These are phyloP conservation scores for Populus hybrid DNA, from an alignment of 441 rosid genomes.

Conservation along the genomic window DNA sequence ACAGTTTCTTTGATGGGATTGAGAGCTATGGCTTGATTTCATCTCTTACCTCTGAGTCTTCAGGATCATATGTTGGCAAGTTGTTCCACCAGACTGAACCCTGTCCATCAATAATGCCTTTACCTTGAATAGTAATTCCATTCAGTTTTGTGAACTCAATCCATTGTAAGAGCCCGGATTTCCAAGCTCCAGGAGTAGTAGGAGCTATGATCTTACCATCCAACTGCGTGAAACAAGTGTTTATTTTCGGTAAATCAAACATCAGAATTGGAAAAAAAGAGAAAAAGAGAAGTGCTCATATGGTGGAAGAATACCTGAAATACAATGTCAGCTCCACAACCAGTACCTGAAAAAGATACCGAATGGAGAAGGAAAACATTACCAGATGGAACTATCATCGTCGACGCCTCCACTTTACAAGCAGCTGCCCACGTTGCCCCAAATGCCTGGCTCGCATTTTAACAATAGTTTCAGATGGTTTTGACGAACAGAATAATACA, in stretches of 20 bases:
- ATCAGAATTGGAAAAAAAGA: background rate
- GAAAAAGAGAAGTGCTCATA: background rate
- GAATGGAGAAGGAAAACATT: conserved; percentile 61
- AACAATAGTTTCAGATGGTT: background rate
- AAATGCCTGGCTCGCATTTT: conserved; percentile 56
- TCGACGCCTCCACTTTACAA: conserved; percentile 73
- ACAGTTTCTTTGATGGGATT: background rate
- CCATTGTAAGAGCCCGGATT: conserved; percentile 66
- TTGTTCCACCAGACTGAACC: conserved; percentile 94
- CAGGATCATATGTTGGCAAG: conserved; percentile 38
- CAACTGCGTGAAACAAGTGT: conserved; percentile 39
- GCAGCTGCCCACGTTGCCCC: conserved; percentile 74
- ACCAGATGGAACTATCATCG: conserved; percentile 49
- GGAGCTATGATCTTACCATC: conserved; percentile 87
- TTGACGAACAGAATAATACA: background rate
- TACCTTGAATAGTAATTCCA: conserved; percentile 65
- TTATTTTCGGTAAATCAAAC: background rate
- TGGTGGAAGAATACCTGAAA: conserved; percentile 55
- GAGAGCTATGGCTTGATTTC: conserved; percentile 20
- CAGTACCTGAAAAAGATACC: conserved; percentile 71
- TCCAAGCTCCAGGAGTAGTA: conserved; percentile 50
- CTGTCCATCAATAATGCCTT: conserved; percentile 76
- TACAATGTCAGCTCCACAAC: conserved; percentile 63
- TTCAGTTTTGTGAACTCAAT: conserved; percentile 64
- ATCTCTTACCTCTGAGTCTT: conserved; percentile 41